These are phyloP conservation scores for Chytriomyces sp. DNA, from an alignment of 192 early-diverging fungal genomes.

Conservation along the genomic window DNA sequence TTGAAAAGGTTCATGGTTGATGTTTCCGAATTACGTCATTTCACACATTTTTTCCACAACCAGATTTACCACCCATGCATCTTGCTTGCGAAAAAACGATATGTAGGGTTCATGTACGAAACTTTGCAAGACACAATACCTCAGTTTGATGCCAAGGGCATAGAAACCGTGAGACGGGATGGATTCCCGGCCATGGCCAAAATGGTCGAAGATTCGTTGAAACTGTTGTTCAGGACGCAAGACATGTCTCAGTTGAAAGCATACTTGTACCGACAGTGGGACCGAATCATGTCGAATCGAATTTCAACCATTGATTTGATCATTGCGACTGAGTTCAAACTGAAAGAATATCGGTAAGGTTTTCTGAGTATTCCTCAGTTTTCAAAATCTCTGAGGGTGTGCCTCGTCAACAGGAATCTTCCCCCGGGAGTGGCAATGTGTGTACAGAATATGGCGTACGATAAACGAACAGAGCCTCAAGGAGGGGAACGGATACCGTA, in stretches of 20 bases:
- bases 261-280: conserved; percentile 74
- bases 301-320: conserved; percentile 80
- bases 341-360: conserved; percentile 73
- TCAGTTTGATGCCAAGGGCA: conserved; percentile 92
- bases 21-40: neutral
- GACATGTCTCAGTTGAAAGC: conserved; percentile 81
- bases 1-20: conserved; percentile 75
- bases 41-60: conserved; percentile 1
- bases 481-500: conserved; percentile 91
- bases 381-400: neutral
- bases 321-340: conserved; percentile 85
- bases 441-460: conserved; percentile 66
- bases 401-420: conserved; percentile 46
- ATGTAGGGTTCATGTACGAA: conserved; percentile 88
- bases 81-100: conserved; percentile 91
- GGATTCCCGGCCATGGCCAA: conserved; percentile 80
- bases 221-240: conserved; percentile 78
- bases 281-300: conserved; percentile 70
- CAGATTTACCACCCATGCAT: conserved; percentile 87
- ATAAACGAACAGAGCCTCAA: conserved; percentile 80
- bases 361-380: neutral
- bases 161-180: conserved; percentile 92
- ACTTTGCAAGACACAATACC: conserved; percentile 65
- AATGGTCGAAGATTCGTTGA: conserved; percentile 76
- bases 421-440: conserved; percentile 79